These are phyloP conservation scores for Beauveria sp. DNA, from an alignment of 2,329 filamentous ascomycete genomes.

Conservation along the genomic window DNA sequence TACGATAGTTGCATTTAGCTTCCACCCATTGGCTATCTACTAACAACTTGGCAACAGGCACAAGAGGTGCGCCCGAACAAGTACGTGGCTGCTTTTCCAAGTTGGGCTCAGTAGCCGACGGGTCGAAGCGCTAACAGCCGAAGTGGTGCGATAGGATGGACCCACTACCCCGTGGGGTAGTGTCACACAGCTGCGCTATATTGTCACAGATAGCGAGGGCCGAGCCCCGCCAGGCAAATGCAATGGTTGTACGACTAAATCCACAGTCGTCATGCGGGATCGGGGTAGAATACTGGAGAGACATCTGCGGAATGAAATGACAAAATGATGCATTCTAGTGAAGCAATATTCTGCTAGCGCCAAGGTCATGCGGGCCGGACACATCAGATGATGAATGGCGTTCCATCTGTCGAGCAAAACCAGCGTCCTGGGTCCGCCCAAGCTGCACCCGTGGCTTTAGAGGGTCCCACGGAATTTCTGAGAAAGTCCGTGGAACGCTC, in stretches of 20 bases:
- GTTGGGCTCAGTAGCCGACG: not conserved
- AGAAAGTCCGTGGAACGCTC: constrained; percentile 23
- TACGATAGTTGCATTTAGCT: no score
- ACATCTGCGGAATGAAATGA: not conserved
- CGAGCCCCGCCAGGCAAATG: no score
- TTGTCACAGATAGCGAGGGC: not conserved
- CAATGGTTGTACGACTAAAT: no score
- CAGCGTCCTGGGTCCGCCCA: not conserved
- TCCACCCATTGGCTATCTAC: not conserved
- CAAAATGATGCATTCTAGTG: no score
- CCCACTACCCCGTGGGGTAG: not conserved
- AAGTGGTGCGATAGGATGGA: not conserved
- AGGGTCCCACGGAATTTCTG: not conserved
- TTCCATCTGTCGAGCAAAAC: not conserved
- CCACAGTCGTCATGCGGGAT: not conserved
- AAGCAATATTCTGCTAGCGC: not conserved
- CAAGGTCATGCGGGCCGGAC: not conserved
- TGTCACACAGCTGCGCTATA: no score
- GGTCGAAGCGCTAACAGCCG: not conserved
- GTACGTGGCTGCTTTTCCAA: not conserved
- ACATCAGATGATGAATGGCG: not conserved
- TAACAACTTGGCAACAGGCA: not conserved
- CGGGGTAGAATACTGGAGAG: not conserved
- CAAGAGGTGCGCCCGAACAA: not conserved
- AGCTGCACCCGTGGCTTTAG: not conserved